Evolutionary conservation across 176 grass and related monocot species (phyloP).

Genomic region (Phragmites australis): DNA sequence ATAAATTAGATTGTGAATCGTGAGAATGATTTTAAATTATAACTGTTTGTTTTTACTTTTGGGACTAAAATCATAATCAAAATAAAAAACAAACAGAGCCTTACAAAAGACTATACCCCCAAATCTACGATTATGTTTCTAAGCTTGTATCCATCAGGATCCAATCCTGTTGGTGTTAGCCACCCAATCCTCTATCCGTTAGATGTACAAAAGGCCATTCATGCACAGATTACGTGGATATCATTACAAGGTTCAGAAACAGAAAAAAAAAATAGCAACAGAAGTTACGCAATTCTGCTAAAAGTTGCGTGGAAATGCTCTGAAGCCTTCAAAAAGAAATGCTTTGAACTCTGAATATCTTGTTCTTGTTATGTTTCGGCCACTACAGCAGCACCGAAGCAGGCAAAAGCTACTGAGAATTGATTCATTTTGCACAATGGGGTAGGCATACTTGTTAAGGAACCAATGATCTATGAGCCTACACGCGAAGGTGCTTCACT

Average conservation of each 20-base stretch:
- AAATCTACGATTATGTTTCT: constrained; percentile 29
- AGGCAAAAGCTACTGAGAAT: background rate
- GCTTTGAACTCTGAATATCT: background rate
- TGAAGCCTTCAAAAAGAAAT: background rate
- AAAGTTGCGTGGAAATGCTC: background rate
- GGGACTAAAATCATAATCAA: no score
- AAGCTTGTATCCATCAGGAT: constrained; percentile 8
- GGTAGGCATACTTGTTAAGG: background rate
- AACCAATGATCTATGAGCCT: background rate
- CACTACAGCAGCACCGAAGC: background rate
- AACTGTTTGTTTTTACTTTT: no score
- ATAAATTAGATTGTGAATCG: no score
- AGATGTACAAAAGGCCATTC: constrained; percentile 1
- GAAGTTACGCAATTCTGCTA: background rate
- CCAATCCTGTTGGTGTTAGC: constrained; percentile 15
- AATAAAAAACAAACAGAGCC: no score
- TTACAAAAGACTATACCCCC: background rate
- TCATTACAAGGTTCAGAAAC: background rate
- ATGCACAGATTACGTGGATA: background rate
- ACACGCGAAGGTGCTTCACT: constrained; percentile 34
- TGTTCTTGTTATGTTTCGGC: background rate
- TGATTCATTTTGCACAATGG: background rate
- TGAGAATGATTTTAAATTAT: no score
- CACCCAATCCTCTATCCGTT: background rate
- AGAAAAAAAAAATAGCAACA: background rate